Base-by-base conservation (phyloP, 148 eudicot genomes). In the Nepenthes mirabilis region DNA sequence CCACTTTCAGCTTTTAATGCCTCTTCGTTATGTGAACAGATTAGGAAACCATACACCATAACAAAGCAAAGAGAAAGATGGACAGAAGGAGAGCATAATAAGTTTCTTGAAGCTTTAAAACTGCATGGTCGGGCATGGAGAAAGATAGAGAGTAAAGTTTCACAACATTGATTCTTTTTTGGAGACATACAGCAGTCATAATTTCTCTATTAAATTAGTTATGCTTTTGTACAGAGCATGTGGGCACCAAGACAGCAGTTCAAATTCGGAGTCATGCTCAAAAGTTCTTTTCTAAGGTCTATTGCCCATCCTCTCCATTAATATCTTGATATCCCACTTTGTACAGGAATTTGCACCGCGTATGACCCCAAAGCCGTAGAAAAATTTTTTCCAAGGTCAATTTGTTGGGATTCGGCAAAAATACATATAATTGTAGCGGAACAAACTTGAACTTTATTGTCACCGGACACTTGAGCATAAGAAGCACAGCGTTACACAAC, bases 181-280 rank as follows among this genome's bases (percentile, higher is more conserved):
- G 37, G 2, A 32, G 32, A 5, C 36, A 11, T 2, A 1, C 11
- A 49, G 32, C 10, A 14, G 35, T 14, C 36, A 33, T 3, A 33
- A 55, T 33, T 2, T 14, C 14, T 49, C 34, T 73, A 52, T 59
- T 69, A 51, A 73, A 12, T 14, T 37, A 37, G 56, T 58, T 37
- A 33, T 33, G 23, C 40, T 6, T 51, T 37, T 60, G 43, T 68
- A 56, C 87, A 91, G 97, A 91, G 57, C 93, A 87, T 58, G 85
- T 91, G 65, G 97, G 90, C 56, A 77, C 90, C 48, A 91, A 91
- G 81, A 87, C 91, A 65, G 93, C 97, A 11, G 97, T 91, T 52
- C 97, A 91, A 73, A 91, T 91, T 68, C 78, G 97, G 14, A 90
- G 97, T 62, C 97, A 90, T 69, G 97, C 97, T 13, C 97, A 90